Evolutionary conservation across 441 rosid genomes (phyloP).

Genomic region (Corymbia citriodora): DNA sequence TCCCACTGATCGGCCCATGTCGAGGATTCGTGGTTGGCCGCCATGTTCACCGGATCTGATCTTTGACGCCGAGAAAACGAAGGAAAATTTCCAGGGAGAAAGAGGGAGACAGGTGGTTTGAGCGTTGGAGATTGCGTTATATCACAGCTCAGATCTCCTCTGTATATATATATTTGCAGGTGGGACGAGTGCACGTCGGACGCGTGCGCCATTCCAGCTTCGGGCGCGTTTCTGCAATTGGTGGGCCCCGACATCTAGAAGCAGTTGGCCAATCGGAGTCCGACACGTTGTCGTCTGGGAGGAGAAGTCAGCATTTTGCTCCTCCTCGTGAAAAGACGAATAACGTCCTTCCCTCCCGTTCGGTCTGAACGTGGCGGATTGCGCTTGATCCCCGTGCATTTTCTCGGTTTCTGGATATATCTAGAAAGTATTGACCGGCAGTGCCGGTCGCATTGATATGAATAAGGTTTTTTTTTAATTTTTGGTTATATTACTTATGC

Average conservation of each 20-base stretch:
- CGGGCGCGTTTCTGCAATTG: background rate
- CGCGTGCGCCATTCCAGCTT: background rate
- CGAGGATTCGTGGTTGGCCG: constrained; percentile 26
- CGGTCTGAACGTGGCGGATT: background rate
- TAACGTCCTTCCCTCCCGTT: background rate
- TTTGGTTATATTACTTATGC: background rate
- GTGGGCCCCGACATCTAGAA: background rate
- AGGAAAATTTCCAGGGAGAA: background rate
- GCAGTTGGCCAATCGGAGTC: background rate
- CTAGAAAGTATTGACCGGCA: background rate
- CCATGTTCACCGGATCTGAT: constrained; percentile 11
- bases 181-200: background rate
- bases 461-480: too few relatives aligned
- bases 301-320: background rate
- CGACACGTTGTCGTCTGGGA: background rate
- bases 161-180: background rate
- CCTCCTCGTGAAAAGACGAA: background rate
- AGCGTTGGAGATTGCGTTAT: background rate
- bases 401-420: background rate
- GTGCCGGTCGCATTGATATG: background rate
- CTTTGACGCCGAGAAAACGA: background rate
- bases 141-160: background rate
- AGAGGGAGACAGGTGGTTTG: background rate
- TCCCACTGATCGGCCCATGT: constrained; percentile 94
- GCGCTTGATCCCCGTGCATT: background rate